Base-by-base conservation (phyloP, 176 grass and related monocot genomes). In the Aechmea fasciata region DNA sequence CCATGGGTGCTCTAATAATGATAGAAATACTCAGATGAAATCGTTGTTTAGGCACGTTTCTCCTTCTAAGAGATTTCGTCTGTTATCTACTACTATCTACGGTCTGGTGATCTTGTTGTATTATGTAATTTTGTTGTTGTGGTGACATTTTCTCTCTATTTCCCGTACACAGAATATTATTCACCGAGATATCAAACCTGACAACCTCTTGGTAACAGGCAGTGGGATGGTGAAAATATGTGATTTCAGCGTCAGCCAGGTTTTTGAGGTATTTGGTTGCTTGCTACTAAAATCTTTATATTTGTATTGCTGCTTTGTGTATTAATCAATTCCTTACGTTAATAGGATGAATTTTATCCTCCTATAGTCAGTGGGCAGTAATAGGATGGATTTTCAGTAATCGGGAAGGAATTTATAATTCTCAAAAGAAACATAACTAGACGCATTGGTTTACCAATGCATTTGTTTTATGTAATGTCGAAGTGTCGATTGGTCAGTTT, bases 191-290 rank as follows among this genome's bases (percentile, higher is more conserved):
- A 87, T 97, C 55, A 92, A 92, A 72, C 93, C 89, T 9, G 93
- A 97, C 66, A 97, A 92, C 69, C 81, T 97, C 41, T 85, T 97
- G 83, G 89, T 92, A 24, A 87, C 89, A 68, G 83, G 65, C 68
- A 68, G 83, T 2, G 82, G 86, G 65, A 81, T 71, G 72, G 86
- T 97, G 75, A 92, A 90, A 74, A 97, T 97, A 67, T 83, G 93
- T 50, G 86, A 97, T 85, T 97, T 97, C 77, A 85, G 84, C 76
- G 89, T 92, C 48, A 97, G 93, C 67, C 89, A 97, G 73, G 72
- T 82, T 73, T 97, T 90, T 90, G 89, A 97, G 89, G 88, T 91
- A 50, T 7, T 66, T 71, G 55, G 25, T 18, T 2, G 10, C 48
- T 67, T 41, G 19, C 25, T 41, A 12, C 1, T 48, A 14, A 9